Conservation (phyloP, 495 filamentous ascomycete species). For the Tetracladium marchalianum region DNA sequence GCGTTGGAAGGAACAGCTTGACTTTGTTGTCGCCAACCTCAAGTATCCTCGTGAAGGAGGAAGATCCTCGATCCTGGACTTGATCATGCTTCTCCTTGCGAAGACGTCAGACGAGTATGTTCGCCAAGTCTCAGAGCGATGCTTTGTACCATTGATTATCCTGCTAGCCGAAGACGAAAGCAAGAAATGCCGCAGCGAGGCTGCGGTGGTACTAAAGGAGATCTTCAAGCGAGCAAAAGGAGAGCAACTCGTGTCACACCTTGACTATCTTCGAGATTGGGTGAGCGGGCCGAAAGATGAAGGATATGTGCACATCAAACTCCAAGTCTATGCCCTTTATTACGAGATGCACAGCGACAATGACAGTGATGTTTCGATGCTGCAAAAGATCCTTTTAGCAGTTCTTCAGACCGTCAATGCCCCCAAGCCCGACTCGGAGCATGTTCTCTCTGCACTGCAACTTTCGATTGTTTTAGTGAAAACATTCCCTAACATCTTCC, state of each 20-base stretch:
- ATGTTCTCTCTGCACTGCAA: constrained; percentile 66
- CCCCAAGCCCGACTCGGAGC: constrained; percentile 55
- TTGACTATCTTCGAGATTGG: constrained; percentile 66
- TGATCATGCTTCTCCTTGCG: constrained; percentile 68
- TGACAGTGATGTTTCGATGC: constrained; percentile 19
- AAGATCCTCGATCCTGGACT: constrained; percentile 83
- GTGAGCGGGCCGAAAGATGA: constrained; percentile 58
- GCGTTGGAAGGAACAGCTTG: constrained; percentile 78
- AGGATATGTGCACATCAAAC: constrained; percentile 56
- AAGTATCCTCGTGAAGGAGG: constrained; percentile 83
- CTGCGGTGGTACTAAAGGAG: constrained; percentile 66
- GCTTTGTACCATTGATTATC: constrained; percentile 81
- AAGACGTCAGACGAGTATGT: constrained; percentile 73
- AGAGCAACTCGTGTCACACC: constrained; percentile 57
- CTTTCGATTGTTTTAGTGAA: constrained; percentile 58
- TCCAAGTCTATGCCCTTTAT: constrained; percentile 76
- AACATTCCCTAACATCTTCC: constrained; percentile 47
- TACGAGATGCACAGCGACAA: constrained; percentile 53
- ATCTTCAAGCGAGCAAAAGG: constrained; percentile 70
- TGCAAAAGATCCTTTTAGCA: constrained; percentile 30
- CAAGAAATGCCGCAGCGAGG: constrained; percentile 74
- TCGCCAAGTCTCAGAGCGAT: constrained; percentile 69
- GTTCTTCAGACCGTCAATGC: constrained; percentile 38
- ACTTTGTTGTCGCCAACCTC: constrained; percentile 81
- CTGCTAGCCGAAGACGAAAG: constrained; percentile 82